Evolutionary conservation across 2,329 filamentous ascomycete genomes (phyloP), one percentile per base, ranked within the genome.

Genomic region (Arachnomyces sp.): DNA sequence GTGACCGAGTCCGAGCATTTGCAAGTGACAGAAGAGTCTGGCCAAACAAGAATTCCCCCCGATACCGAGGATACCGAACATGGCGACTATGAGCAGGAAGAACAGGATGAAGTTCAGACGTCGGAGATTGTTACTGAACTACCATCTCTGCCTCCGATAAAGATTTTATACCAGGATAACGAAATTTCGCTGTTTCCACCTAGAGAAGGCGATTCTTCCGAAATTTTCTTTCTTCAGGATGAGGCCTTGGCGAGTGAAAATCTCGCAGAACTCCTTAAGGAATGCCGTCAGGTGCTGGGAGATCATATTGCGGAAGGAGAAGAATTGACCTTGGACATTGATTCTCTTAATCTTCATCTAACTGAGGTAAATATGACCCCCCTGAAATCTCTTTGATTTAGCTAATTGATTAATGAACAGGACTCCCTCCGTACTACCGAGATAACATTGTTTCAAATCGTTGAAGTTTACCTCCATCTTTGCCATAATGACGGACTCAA

Each of bases 101-200:
- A 43, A 16, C 39, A 41, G 18, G 40, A 46, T 34, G 31, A 31
- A 14, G n/a, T n/a, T n/a, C 43, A 44, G 28, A 33, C 37, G 14
- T 14, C 28, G 8, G 42, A 45, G 30, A 30, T 29, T 25, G 29
- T 28, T 25, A 12, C 41, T 14, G 37, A 44, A 7, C 38, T 47
- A 17, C 31, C 49, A 28, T 40, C 46, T 25, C 28, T 67, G 11
- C 60, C 74, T 55, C 66, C 71, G 34, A 67, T 78, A 13, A 68
- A 68, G 31, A 66, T 81, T 13, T 53, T 69, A n/a, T 81, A 78
- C 51, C 67, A 72, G 44, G 71, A 69, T 11, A 65, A 63, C 36
- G 71, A 76, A 40, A 76, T 79, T 45, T 74, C 71, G 11, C 57
- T 82, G 6, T 81, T 82, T 50, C 74, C 75, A 28, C 75, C 73